Evolutionary conservation across 805 yeast species (phyloP), one percentile per base, ranked within the genome.

Genomic region (Huiozyma naganishii): DNA sequence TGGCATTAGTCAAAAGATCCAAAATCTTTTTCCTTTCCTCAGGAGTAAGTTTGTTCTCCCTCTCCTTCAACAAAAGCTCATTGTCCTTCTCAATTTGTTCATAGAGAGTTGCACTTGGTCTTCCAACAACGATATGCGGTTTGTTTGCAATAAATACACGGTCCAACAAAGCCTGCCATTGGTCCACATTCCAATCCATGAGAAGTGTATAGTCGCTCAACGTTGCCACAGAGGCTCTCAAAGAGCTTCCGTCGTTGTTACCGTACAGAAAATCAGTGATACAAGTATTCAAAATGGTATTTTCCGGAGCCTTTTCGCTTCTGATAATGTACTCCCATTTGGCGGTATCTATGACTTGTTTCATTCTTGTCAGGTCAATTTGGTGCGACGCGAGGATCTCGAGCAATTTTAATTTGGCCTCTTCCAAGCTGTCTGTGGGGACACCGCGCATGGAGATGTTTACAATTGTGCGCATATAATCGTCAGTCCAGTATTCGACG

Each of bases 251-350:
- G 45, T 77, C 78, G 2, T 61, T 52, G 39, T 76, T 68, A 40
- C 96, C 95, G 56, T 90, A 92, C 7, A 87, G 57, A 60, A 87
- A 90, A 53, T 86, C 95, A 34, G 71, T 71, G 41, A 87, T 82
- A 6, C 88, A 87, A 46, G 79, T 69, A 37, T 74, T 75, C 0
- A 87, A 73, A 42, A 88, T 67, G 5, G 70, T 66, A 27, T 74
- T 50, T 42, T 60, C 74, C 4, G 89, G 72, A 23, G 77, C 73
- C 47, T 74, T 77, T 61, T 84, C 94, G 33, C 80, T 69, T 37
- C 72, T 72, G 40, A 76, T 71, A 12, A 82, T 65, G 49, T 72
- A 77, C 52, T 77, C 78, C 67, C 80, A 72, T 58, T 71, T 78
- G 17, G 74, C 73, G 46, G 80, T 85, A 41, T 76, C 77, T 8